phyloP scores from a whole-genome alignment of 1,284 basidiomycete species.

The Fomitopsis palustris region DNA sequence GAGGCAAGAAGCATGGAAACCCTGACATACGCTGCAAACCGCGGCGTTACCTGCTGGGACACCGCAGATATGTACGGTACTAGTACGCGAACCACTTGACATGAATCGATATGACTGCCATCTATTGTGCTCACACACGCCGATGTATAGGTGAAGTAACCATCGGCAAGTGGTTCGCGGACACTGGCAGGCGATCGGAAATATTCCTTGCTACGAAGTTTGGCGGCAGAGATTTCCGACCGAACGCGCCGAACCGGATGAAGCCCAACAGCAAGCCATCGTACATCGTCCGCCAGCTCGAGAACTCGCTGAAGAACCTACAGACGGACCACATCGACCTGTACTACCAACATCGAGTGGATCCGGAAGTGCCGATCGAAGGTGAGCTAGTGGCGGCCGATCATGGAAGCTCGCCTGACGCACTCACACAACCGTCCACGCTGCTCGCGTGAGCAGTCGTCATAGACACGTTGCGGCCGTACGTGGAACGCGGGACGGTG shows the following conservation, averaged over 20 bases:
- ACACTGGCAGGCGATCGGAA: slow-evolving; percentile 16
- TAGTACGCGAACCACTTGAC: slow-evolving; percentile 10
- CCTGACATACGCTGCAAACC: not conserved
- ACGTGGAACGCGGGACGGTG: slow-evolving; percentile 30
- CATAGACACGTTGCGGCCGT: not conserved
- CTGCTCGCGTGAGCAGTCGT: not conserved
- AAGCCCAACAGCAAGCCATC: slow-evolving; percentile 3
- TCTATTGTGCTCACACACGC: not conserved
- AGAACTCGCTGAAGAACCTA: slow-evolving; percentile 33
- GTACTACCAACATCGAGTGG: slow-evolving; percentile 28
- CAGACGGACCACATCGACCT: slow-evolving; percentile 35
- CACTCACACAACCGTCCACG: not conserved
- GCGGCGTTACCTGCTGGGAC: slow-evolving; percentile 22
- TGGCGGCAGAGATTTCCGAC: slow-evolving; percentile 14
- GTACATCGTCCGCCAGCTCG: slow-evolving; percentile 24
- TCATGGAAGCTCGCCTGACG: not conserved
- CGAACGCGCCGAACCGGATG: not conserved
- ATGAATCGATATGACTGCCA: not conserved
- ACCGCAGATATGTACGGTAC: slow-evolving; percentile 27
- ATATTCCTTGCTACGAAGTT: slow-evolving; percentile 48
- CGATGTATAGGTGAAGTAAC: not conserved
- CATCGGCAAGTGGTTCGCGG: slow-evolving; percentile 27
- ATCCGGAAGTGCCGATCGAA: slow-evolving; percentile 30
- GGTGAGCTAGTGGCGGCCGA: not conserved
- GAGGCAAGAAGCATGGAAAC: not conserved